phyloP scores from a whole-genome alignment of 768 basidiomycete species.

The Daedaleopsis nitida region DNA sequence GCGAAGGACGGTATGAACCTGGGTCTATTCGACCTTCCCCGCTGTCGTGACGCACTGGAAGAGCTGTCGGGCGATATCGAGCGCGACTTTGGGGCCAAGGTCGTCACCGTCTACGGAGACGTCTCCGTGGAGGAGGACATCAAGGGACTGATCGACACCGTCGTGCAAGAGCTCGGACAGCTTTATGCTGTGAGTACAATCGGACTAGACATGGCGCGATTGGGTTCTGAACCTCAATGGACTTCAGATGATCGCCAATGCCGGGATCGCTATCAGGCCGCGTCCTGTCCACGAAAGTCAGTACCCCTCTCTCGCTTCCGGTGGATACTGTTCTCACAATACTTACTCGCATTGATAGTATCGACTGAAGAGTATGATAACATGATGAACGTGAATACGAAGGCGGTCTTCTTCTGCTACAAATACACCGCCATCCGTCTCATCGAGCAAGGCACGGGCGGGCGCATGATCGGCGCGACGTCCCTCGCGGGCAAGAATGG shows the following conservation, averaged over 20 bases:
- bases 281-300: conserved; percentile 16
- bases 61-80: conserved; percentile 4
- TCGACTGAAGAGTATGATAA: conserved; percentile 37
- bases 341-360: background rate
- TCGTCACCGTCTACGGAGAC: conserved; percentile 38
- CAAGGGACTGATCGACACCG: conserved; percentile 37
- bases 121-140: conserved; percentile 45
- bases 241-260: conserved; percentile 32
- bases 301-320: background rate
- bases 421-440: conserved; percentile 42
- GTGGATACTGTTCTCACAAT: no score
- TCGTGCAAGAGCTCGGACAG: conserved; percentile 38
- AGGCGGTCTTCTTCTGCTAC: conserved; percentile 44
- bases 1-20: no score
- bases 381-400: conserved; percentile 41
- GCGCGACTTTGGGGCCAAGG: conserved; percentile 22
- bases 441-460: conserved; percentile 43
- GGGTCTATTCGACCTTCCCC: no score
- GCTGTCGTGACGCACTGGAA: no score
- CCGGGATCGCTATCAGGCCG: conserved; percentile 22
- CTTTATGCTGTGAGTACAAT: conserved; percentile 48
- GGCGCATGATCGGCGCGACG: conserved; percentile 40
- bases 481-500: conserved; percentile 27
- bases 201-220: no score
- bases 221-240: background rate